phyloP scores from a whole-genome alignment of 2,329 filamentous ascomycete species.

The Aureobasidium pullulans region DNA sequence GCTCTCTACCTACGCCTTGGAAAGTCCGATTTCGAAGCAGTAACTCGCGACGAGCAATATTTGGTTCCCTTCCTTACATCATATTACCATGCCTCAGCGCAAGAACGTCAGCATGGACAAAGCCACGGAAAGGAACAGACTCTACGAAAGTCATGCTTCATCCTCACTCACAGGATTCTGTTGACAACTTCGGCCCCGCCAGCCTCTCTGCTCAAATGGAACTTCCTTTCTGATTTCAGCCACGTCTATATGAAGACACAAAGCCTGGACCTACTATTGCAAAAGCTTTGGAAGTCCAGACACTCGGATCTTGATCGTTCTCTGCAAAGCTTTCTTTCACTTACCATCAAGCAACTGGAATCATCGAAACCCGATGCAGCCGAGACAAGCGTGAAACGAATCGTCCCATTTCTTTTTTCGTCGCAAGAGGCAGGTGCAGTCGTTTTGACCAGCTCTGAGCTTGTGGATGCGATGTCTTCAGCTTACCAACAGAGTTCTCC shows the following conservation, averaged over 20 bases:
- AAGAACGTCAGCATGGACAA: conserved; percentile 1
- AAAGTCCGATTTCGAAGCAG: conserved; percentile 46
- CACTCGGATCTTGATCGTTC: conserved; percentile 46
- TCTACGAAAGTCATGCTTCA: conserved; percentile 58
- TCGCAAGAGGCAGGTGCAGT: conserved; percentile 52
- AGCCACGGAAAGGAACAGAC: conserved; percentile 32
- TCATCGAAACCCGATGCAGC: conserved; percentile 50
- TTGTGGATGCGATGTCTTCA: conserved; percentile 65
- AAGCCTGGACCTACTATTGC: conserved; percentile 43
- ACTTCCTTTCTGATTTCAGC: conserved; percentile 61
- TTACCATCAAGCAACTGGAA: conserved; percentile 57
- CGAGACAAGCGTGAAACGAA: conserved; percentile 47
- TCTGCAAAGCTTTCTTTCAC: conserved; percentile 53
- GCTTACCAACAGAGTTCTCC: conserved; percentile 60
- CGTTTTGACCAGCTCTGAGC: conserved; percentile 80
- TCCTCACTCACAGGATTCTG: conserved; percentile 54
- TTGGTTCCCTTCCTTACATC: conserved; percentile 58
- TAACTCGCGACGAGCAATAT: conserved; percentile 50
- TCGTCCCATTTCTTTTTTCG: conserved; percentile 58
- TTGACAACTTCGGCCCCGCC: conserved; percentile 39
- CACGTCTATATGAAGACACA: conserved; percentile 59
- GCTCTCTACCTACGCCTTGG: conserved; percentile 57
- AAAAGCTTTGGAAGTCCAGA: conserved; percentile 46
- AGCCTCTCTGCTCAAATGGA: conserved; percentile 51
- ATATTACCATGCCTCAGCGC: conserved; percentile 50